Conservation (phyloP, 2,329 filamentous ascomycete species). For the Phyllosticta citriasiana region DNA sequence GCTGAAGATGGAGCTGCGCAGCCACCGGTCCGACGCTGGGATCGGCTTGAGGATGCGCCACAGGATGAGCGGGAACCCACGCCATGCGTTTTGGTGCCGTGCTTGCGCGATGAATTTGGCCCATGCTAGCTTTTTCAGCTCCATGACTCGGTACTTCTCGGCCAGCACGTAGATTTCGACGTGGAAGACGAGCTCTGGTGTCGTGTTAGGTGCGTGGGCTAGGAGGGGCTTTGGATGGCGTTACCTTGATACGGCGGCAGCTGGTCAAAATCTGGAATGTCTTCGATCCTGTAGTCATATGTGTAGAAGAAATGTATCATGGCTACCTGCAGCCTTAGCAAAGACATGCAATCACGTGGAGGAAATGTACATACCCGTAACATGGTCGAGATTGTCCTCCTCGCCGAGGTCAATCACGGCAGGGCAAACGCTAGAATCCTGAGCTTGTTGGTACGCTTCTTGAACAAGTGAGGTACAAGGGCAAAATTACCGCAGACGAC, state of each 20-base stretch:
- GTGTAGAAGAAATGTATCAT: conserved; percentile 2
- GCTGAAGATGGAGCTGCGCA: background rate
- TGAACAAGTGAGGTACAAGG: background rate
- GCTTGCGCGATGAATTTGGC: background rate
- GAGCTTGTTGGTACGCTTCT: background rate
- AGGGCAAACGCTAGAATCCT: background rate
- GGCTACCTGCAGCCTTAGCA: background rate
- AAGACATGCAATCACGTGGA: background rate
- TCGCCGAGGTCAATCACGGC: conserved; percentile 4
- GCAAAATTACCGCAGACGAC: background rate
- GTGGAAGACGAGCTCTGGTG: background rate
- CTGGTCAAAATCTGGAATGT: background rate
- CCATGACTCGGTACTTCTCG: background rate
- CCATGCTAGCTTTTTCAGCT: background rate
- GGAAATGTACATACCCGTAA: background rate
- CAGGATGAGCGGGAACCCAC: background rate
- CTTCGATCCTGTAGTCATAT: background rate
- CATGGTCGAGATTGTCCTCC: background rate
- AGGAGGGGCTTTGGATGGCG: background rate
- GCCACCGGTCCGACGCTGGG: background rate
- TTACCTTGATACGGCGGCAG: background rate
- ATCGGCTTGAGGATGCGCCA: background rate
- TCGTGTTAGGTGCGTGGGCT: background rate
- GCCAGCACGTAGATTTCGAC: background rate
- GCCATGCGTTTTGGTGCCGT: background rate